These are phyloP conservation scores for Isatis lusitanica DNA, from an alignment of 441 rosid genomes.

Conservation along the genomic window DNA sequence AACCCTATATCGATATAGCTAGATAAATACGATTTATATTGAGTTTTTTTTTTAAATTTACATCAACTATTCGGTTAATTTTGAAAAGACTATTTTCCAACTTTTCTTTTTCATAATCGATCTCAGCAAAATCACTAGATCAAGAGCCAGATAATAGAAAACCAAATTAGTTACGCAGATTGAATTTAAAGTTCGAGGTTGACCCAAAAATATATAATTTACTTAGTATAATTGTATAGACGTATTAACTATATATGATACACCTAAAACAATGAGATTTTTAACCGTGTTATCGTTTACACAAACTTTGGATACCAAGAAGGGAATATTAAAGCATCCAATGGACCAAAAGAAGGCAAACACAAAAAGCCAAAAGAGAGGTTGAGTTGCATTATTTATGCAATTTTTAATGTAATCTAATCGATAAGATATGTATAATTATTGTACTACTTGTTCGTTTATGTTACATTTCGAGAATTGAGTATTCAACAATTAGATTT, in stretches of 20 bases:
- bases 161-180: neutral
- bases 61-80: neutral
- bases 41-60: neutral
- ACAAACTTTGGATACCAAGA: slow-evolving; percentile 62
- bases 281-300: slow-evolving; percentile 13
- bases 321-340: slow-evolving; percentile 53
- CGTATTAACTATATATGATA: neutral
- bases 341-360: slow-evolving; percentile 42
- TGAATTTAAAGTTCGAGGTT: neutral
- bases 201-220: neutral
- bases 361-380: slow-evolving; percentile 59
- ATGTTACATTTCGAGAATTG: neutral
- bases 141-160: neutral
- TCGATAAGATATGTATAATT: slow-evolving; percentile 29
- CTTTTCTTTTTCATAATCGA: neutral
- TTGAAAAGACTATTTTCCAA: neutral
- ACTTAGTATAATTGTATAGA: neutral
- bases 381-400: slow-evolving; percentile 40
- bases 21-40: neutral
- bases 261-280: neutral
- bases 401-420: slow-evolving; percentile 15
- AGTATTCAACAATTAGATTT: neutral
- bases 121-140: neutral
- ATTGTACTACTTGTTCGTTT: slow-evolving; percentile 28
- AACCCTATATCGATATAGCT: neutral